Conservation (phyloP, 768 basidiomycete species). For the Tricholoma sp. region DNA sequence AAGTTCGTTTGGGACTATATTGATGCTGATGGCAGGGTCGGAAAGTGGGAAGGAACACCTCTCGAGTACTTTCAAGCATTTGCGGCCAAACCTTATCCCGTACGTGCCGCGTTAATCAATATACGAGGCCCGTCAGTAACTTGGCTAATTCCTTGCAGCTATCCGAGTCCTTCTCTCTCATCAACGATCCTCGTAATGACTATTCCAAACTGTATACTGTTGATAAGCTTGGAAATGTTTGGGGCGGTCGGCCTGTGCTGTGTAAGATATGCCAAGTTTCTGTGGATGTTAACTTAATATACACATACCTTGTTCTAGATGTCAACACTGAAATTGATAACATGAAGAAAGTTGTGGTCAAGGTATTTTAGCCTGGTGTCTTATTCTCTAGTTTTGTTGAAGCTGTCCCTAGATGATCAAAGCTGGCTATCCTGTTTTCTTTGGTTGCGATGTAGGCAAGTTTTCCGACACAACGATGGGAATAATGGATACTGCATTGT, state of each 20-base stretch:
- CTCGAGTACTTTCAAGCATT: slow-evolving; percentile 73
- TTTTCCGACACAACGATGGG: slow-evolving; percentile 67
- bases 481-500: slow-evolving; percentile 83
- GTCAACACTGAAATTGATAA: slow-evolving; percentile 84
- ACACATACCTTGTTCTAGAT: slow-evolving; percentile 40
- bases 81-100: slow-evolving; percentile 50
- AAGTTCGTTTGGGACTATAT: slow-evolving; percentile 88
- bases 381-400: background rate
- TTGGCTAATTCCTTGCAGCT: slow-evolving; percentile 33
- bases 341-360: slow-evolving; percentile 79
- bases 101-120: slow-evolving; percentile 25
- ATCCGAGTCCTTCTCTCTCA: slow-evolving; percentile 81
- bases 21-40: slow-evolving; percentile 69
- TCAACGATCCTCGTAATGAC: slow-evolving; percentile 89
- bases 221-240: slow-evolving; percentile 88
- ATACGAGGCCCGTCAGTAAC: background rate
- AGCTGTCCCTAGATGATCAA: slow-evolving; percentile 54
- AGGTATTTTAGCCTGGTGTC: slow-evolving; percentile 29
- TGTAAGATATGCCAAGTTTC: slow-evolving; percentile 47
- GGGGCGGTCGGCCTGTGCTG: slow-evolving; percentile 78
- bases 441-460: slow-evolving; percentile 94
- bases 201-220: slow-evolving; percentile 87
- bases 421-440: slow-evolving; percentile 87
- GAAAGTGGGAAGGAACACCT: slow-evolving; percentile 77
- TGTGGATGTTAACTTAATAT: background rate